Evolutionary conservation across 2,329 filamentous ascomycete species (phyloP).

Genomic region (Blumeria graminis): DNA sequence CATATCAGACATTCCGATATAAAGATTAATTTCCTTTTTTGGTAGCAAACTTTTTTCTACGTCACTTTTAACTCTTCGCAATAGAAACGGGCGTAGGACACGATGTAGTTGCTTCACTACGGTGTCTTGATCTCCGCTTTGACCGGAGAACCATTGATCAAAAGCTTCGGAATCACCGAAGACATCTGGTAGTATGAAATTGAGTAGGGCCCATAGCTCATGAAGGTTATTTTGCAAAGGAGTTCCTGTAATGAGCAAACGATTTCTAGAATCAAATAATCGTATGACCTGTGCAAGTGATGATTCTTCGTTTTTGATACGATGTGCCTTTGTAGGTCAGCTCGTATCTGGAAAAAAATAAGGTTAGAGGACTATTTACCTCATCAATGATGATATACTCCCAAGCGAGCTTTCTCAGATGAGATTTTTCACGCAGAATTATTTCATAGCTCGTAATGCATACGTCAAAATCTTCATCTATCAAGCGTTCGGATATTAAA

Average conservation of each 20-base stretch:
- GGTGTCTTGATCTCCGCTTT: slow-evolving; percentile 75
- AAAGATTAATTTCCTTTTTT: slow-evolving; percentile 93
- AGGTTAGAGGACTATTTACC: slow-evolving; percentile 14
- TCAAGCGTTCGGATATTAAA: slow-evolving; percentile 74
- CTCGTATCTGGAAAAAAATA: background rate
- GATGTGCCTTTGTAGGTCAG: slow-evolving; percentile 34
- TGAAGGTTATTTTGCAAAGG: slow-evolving; percentile 95
- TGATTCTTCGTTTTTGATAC: slow-evolving; percentile 98
- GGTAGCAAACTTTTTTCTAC: slow-evolving; percentile 94
- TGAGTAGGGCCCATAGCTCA: slow-evolving; percentile 90
- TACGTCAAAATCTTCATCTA: slow-evolving; percentile 89
- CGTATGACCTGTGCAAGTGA: slow-evolving; percentile 91
- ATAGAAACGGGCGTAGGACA: slow-evolving; percentile 75
- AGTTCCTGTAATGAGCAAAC: slow-evolving; percentile 85
- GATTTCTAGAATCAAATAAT: slow-evolving; percentile 84
- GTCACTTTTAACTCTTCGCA: slow-evolving; percentile 89
- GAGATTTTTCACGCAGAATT: slow-evolving; percentile 84
- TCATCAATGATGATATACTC: slow-evolving; percentile 99
- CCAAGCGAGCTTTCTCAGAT: slow-evolving; percentile 95
- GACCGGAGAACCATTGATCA: slow-evolving; percentile 90
- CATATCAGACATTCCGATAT: slow-evolving; percentile 98
- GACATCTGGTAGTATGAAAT: slow-evolving; percentile 93
- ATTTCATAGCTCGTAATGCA: slow-evolving; percentile 98
- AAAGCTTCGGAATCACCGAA: slow-evolving; percentile 94
- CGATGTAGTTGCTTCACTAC: slow-evolving; percentile 91